Evolutionary conservation across 2,329 filamentous ascomycete genomes (phyloP).

Genomic region (Fusarium pininemorale): DNA sequence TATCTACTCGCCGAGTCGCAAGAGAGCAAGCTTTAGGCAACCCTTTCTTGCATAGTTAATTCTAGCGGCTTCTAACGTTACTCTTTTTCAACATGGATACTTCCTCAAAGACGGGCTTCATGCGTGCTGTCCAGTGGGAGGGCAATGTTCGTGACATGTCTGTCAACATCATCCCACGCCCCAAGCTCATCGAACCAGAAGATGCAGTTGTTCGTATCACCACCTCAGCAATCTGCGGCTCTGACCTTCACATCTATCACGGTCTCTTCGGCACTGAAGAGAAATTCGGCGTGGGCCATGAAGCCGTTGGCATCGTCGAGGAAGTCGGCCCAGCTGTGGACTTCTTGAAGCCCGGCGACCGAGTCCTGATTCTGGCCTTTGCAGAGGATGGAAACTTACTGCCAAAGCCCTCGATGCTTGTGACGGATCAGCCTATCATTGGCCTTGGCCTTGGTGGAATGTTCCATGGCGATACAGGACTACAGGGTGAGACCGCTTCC

Average conservation of each 20-base stretch:
- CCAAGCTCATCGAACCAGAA: slow-evolving; percentile 3
- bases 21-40: fast-evolving
- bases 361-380: neutral
- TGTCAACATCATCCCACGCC: slow-evolving; percentile 6
- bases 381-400: slow-evolving; percentile 6
- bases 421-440: neutral
- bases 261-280: neutral
- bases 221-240: neutral
- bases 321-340: slow-evolving; percentile 14
- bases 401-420: neutral
- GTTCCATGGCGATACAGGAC: neutral
- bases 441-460: neutral
- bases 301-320: slow-evolving; percentile 1
- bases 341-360: slow-evolving; percentile 2
- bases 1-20: fast-evolving
- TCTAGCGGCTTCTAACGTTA: fast-evolving
- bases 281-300: neutral
- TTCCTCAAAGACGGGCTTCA: neutral
- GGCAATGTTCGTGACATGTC: slow-evolving; percentile 12
- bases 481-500: neutral
- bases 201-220: slow-evolving; percentile 14
- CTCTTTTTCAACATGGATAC: neutral
- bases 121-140: slow-evolving; percentile 20
- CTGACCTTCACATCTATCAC: slow-evolving; percentile 14
- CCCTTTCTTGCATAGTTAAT: fast-evolving